A percentile compares a stretch with the other conserved stretches of the same genome.
phyloP scores from a whole-genome alignment of 805 yeast species.

The Yamadazyma takamatsuzukensis region DNA sequence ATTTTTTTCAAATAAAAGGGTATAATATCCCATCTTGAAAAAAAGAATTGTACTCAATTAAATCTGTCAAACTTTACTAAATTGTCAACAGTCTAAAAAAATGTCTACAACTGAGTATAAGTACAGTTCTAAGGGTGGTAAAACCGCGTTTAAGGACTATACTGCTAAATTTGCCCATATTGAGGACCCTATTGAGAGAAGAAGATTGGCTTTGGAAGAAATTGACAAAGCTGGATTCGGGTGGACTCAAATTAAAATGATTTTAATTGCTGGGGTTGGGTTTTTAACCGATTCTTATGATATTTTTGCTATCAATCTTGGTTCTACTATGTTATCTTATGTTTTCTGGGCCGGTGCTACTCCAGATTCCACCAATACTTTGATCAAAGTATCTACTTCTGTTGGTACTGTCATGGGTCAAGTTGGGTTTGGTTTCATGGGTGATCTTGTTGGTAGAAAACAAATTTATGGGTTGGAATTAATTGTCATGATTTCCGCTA shows the following conservation, averaged over 20 bases:
- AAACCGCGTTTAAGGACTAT: slow-evolving; percentile 82
- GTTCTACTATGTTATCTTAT: slow-evolving; percentile 71
- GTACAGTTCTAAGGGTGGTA: slow-evolving; percentile 80
- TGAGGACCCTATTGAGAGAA: slow-evolving; percentile 82
- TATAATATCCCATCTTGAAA: too few species aligned
- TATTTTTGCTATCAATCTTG: slow-evolving; percentile 85
- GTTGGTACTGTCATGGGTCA: slow-evolving; percentile 95
- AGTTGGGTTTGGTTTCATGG: slow-evolving; percentile 75
- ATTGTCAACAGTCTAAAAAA: too few species aligned
- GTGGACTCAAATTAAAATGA: slow-evolving; percentile 81
- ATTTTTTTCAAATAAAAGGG: too few species aligned
- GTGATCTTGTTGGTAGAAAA: slow-evolving; percentile 83
- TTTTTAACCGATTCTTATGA: slow-evolving; percentile 92
- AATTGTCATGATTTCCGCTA: slow-evolving; percentile 77
- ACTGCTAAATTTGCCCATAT: slow-evolving; percentile 76
- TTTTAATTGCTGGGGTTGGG: slow-evolving; percentile 87
- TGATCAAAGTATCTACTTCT: slow-evolving; percentile 83
- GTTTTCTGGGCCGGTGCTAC: slow-evolving; percentile 66
- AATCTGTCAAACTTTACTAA: too few species aligned
- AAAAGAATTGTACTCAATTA: too few species aligned
- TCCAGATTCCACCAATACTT: slow-evolving; percentile 71
- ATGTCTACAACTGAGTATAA: too few species aligned
- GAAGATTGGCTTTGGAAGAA: slow-evolving; percentile 79
- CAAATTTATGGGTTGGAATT: slow-evolving; percentile 83
- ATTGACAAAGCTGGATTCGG: slow-evolving; percentile 77